phyloP scores from a whole-genome alignment of 164 flowering plant species.

The Vitis amurensis region DNA sequence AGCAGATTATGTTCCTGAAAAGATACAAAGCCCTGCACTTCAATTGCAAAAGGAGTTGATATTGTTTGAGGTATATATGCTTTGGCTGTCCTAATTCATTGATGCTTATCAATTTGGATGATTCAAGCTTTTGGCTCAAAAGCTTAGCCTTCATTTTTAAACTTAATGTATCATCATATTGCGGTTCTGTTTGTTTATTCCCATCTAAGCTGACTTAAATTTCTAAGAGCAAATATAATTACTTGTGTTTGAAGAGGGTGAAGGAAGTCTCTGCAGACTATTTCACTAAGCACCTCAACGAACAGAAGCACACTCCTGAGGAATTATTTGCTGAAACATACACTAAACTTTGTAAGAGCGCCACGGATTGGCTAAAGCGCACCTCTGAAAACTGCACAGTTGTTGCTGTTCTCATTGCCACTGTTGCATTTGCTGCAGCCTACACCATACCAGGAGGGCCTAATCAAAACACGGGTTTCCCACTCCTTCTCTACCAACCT shows the following conservation, averaged over 20 bases:
- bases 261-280: background rate
- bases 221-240: too few relatives aligned
- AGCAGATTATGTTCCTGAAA: background rate
- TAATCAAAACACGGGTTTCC: slow-evolving; percentile 11
- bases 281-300: background rate
- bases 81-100: background rate
- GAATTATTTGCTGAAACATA: slow-evolving; percentile 1
- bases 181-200: too few relatives aligned
- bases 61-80: slow-evolving; percentile 6
- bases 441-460: slow-evolving; percentile 32
- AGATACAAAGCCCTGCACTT: background rate
- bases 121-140: background rate
- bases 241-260: slow-evolving; percentile 5
- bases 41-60: slow-evolving; percentile 12
- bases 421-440: slow-evolving; percentile 28
- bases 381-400: slow-evolving; percentile 21
- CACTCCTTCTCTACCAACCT: slow-evolving; percentile 5
- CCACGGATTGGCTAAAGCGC: slow-evolving; percentile 22
- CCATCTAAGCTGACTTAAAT: too few relatives aligned
- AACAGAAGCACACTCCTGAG: background rate
- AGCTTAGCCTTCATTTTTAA: too few relatives aligned
- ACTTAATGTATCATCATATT: too few relatives aligned
- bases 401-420: slow-evolving; percentile 20
- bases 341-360: background rate
- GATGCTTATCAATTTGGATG: background rate